Percentiles rank a stretch among this genome's conserved stretches.
Evolutionary conservation across 2,329 filamentous ascomycete species (phyloP).

Genomic region (Alternaria alternata): DNA sequence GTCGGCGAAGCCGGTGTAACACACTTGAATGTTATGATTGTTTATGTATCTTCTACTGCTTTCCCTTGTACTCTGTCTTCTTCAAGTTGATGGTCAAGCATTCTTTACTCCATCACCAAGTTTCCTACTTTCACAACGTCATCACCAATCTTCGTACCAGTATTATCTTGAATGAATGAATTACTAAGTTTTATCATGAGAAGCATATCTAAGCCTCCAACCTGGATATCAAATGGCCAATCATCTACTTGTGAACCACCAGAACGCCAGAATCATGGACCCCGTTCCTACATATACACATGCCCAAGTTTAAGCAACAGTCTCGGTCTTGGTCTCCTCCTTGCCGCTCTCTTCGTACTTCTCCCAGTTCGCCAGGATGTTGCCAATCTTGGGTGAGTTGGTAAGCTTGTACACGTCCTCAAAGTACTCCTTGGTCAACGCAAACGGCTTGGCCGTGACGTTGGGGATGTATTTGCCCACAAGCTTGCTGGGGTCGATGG

Average conservation of each 20-base stretch:
- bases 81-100: neutral
- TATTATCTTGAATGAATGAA: conserved; percentile 1
- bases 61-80: neutral
- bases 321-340: conserved; percentile 38
- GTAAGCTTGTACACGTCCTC: conserved; percentile 97
- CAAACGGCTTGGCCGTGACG: conserved; percentile 94
- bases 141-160: neutral
- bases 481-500: conserved; percentile 95
- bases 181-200: conserved; percentile 6
- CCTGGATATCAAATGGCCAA: conserved; percentile 14
- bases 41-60: neutral
- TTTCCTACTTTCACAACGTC: neutral
- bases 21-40: neutral
- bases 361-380: conserved; percentile 79
- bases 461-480: conserved; percentile 99
- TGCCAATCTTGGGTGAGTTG: conserved; percentile 78
- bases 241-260: neutral
- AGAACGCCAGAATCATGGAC: conserved; percentile 8
- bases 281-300: neutral
- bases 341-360: conserved; percentile 57
- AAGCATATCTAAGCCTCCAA: conserved; percentile 4
- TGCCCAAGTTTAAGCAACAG: conserved; percentile 20
- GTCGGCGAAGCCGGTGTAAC: neutral
- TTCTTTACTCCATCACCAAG: neutral
- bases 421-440: conserved; percentile 97